Conservation (phyloP, 2,329 filamentous ascomycete species). For the Harringtonia lauricola region DNA sequence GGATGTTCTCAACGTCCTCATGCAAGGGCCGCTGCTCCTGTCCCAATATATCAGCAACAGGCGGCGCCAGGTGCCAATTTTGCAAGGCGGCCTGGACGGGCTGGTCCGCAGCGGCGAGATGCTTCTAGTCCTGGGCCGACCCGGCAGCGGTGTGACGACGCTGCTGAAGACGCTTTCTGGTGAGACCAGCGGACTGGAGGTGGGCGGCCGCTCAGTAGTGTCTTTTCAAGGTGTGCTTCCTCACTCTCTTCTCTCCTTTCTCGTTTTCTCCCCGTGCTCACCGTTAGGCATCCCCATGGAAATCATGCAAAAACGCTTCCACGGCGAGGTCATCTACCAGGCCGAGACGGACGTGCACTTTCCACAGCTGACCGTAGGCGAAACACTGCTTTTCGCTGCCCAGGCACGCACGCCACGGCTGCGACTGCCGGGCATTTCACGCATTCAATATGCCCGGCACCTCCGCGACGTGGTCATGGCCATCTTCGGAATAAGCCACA, state of each 20-base stretch:
- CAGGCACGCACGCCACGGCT: conserved; percentile 42
- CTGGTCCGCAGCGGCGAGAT: conserved; percentile 44
- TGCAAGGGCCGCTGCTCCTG: conserved; percentile 31
- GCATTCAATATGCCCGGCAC: conserved; percentile 33
- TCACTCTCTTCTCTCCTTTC: background rate
- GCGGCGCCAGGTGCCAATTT: conserved; percentile 40
- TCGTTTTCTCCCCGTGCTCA: too few relatives aligned
- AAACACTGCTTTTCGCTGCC: conserved; percentile 57
- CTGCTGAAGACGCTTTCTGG: conserved; percentile 56
- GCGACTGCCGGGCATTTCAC: background rate
- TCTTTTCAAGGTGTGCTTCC: conserved; percentile 3
- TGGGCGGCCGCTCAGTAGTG: conserved; percentile 22
- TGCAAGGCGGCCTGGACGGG: conserved; percentile 44
- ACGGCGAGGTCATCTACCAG: conserved; percentile 39
- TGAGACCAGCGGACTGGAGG: conserved; percentile 39
- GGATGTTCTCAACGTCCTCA: conserved; percentile 49
- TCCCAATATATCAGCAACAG: conserved; percentile 39
- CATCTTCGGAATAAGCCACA: conserved; percentile 60
- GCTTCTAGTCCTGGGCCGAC: conserved; percentile 45
- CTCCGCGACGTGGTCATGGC: conserved; percentile 54
- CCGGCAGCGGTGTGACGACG: conserved; percentile 45
- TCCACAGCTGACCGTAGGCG: conserved; percentile 53
- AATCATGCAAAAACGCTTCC: conserved; percentile 23
- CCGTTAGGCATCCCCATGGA: conserved; percentile 7
- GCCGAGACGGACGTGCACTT: conserved; percentile 60